These are phyloP conservation scores for Ustilago esculenta DNA, from an alignment of 1,284 basidiomycete genomes.

Conservation along the genomic window DNA sequence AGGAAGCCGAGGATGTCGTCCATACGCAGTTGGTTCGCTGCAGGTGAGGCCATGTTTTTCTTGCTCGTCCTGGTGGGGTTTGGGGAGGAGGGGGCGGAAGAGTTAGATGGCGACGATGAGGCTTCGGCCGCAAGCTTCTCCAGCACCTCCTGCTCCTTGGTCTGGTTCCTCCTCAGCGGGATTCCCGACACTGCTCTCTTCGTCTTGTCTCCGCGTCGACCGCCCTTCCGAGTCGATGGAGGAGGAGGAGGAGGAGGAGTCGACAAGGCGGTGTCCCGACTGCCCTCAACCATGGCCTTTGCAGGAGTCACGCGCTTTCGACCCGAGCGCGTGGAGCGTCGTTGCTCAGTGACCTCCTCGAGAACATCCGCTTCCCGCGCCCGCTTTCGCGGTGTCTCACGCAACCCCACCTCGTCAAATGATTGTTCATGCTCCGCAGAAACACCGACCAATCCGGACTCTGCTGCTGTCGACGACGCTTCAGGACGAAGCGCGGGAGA, in stretches of 20 bases:
- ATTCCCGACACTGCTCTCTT: conserved; percentile 2
- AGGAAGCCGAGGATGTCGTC: conserved; percentile 21
- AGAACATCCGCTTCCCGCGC: too few relatives aligned
- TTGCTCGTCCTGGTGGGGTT: background rate
- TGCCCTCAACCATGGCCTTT: background rate
- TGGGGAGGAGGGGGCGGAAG: conserved; percentile 11
- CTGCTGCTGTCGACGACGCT: background rate
- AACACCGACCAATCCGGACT: background rate
- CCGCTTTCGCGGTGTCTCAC: too few relatives aligned
- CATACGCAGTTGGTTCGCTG: conserved; percentile 17
- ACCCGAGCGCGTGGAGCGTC: conserved; percentile 5
- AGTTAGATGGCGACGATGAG: conserved; percentile 11
- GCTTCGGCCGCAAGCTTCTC: conserved; percentile 6
- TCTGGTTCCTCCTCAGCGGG: conserved; percentile 21
- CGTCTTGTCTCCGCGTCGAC: background rate
- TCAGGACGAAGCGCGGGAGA: conserved; percentile 6
- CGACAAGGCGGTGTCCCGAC: background rate
- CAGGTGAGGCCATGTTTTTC: background rate
- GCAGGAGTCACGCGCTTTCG: conserved; percentile 6
- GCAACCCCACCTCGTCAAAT: too few relatives aligned
- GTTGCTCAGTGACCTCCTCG: too few relatives aligned
- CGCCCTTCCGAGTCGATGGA: background rate
- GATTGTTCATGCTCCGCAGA: background rate
- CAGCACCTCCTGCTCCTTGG: conserved; percentile 13
- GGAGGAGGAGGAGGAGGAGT: background rate